Evolutionary conservation across 768 basidiomycete genomes (phyloP), one percentile per base, ranked within the genome.

Genomic region (Paxillus rubicundulus): DNA sequence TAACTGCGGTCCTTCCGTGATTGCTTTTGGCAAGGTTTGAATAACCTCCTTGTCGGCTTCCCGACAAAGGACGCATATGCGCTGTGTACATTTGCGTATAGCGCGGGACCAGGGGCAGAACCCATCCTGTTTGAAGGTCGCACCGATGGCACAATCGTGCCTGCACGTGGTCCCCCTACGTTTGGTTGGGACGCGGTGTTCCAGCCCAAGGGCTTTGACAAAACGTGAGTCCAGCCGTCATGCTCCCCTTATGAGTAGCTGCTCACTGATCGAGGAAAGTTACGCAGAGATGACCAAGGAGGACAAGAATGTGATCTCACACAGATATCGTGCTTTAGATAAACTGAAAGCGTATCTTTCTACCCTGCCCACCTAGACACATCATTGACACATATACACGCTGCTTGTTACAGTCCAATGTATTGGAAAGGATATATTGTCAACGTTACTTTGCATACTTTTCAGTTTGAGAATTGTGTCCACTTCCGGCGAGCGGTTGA

Each of bases 111-210:
- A 21, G 85, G 82, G 65, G 61, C 80, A 2, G 86, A 92, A 52
- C 91, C 92, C 0, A 73, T 94, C 44, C 69, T 90, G 9, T 90
- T 90, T 51, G 95, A 97, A 63, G 96, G 96, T 0, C 77, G 81
- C 10, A 97, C 94, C 1, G 84, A 92, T 21, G 96, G 96, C 2
- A 78, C 70, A n/a, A 94, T 98, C 55, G 96, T 99, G 3, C 83
- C 84, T 21, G 79, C 95, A 1, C 72, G 95, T 40, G 96, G 96
- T 0, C 79, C 84, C 0, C 72, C 76, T 27, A 70, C 79, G 12
- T 98, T 98, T 64, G 96, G 96, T 20, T 98, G 94, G 93, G 92
- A 96, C 69, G 77, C 92, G 0, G 72, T 89, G 9, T 97, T 96
- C 63, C 82, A 93, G 65, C 89, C 89, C 0, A 76, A 81, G 45